Evolutionary conservation across 208 protist genomes (phyloP), one percentile per base, ranked within the genome.

Genomic region (Trypanosoma avium): DNA sequence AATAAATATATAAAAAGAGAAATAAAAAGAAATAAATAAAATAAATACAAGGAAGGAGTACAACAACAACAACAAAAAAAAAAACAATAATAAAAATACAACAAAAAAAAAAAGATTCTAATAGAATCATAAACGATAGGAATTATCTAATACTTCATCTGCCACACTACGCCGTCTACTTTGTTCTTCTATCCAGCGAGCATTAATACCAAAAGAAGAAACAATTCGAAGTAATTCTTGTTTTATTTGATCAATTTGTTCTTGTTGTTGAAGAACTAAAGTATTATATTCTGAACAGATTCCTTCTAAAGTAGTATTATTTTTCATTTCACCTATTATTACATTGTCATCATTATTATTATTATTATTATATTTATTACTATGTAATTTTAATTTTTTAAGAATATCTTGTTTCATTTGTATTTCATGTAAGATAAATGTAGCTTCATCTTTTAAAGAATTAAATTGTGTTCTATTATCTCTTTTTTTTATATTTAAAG

Each of bases 11-110:
- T 19, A 45, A 8, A 63, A 49, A 42, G 24, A 36, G 29, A 64
- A 42, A 40, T 38, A 47, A 46, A 33, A 29, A 65, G 24, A 50
- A 42, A 38, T 22, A 59, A 17, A 33, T 13, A 58, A 55, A 42
- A 52, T 38, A 46, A 70, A 46, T 47, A 62, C 35, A 62, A 61
- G 38, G 52, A 36, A 42, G 30, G 13, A 5, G 21, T 36, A 4
- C 59, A 4, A 56, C 19, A 56, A 67, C 57, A 32, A 53, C 9
- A 59, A 22, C 26, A 21, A 47, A 61, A 1, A 62, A 61, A 24
- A 42, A 61, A n/a, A 66, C 40, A 54, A 66, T 19, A 45, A 70
- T 22, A 59, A 24, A 45, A 40, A 15, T 54, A 56, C 27, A 26
- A 38, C 5, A 36, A n/a, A 46, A 8, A 33, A 19, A 33, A 6